Percentiles rank a stretch among this genome's conserved stretches.
phyloP scores from a whole-genome alignment of 163 green algal genomes.

The Coccomyxa subellipsoidea region DNA sequence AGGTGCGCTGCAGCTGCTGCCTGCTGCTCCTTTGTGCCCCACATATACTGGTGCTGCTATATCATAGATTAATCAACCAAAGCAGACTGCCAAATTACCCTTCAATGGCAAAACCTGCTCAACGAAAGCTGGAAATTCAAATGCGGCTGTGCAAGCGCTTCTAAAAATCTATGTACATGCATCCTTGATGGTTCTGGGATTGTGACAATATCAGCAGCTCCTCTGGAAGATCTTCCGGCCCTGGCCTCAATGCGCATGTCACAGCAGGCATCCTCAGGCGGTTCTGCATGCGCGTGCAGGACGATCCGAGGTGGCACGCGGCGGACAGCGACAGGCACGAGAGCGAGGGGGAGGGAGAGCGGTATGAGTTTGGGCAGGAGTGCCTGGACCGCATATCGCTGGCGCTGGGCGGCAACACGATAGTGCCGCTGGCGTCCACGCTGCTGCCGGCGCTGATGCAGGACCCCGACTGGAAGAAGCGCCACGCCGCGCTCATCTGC shows the following conservation, averaged over 20 bases:
- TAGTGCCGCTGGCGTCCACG: conserved; percentile 73
- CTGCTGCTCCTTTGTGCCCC: no score
- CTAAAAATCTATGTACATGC: no score
- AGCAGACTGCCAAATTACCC: no score
- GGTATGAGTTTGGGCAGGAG: conserved; percentile 81
- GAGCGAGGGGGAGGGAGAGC: conserved; percentile 76
- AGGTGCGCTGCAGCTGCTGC: no score
- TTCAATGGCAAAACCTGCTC: no score
- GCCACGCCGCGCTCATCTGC: conserved; percentile 90
- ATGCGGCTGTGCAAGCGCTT: no score
- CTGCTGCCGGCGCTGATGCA: conserved; percentile 39
- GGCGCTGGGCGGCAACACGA: conserved; percentile 83
- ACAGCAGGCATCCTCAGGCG: no score
- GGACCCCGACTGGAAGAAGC: conserved; percentile 72
- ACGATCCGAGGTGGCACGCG: conserved; percentile 64
- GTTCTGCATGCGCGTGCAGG: conserved; percentile 30
- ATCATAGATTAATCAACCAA: no score
- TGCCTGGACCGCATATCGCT: conserved; percentile 67
- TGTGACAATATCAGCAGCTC: background rate
- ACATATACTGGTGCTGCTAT: no score
- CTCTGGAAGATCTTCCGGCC: background rate
- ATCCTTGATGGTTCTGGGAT: no score
- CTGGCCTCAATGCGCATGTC: no score
- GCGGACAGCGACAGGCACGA: conserved; percentile 72
- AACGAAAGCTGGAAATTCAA: no score